Percentiles rank a stretch among this genome's conserved stretches.
Evolutionary conservation across 768 basidiomycete species (phyloP).

Genomic region (Chalciporus sphaerocephalus): DNA sequence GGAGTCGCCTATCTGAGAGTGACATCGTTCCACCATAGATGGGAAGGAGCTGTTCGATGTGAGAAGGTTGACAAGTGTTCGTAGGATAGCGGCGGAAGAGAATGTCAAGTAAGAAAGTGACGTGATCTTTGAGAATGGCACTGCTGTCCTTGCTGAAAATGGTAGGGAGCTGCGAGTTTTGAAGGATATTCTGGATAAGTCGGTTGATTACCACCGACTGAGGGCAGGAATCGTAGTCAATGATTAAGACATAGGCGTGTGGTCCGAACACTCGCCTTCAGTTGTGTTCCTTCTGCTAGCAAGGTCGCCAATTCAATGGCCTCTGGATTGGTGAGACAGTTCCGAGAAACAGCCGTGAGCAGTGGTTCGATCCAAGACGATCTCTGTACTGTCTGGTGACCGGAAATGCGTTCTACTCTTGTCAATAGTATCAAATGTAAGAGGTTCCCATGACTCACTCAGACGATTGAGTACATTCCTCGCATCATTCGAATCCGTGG

Average conservation of each 20-base stretch:
- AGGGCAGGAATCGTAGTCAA: constrained; percentile 44
- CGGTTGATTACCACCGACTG: constrained; percentile 71
- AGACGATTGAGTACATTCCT: constrained; percentile 32
- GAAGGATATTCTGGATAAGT: constrained; percentile 69
- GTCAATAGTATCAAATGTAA: background rate
- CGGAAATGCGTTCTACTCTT: constrained; percentile 16
- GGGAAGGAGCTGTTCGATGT: constrained; percentile 70
- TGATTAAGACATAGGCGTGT: background rate
- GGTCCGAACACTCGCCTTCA: constrained; percentile 53
- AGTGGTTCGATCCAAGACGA: constrained; percentile 68
- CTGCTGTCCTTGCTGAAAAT: constrained; percentile 31
- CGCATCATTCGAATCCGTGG: constrained; percentile 18
- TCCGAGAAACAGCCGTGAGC: constrained; percentile 57
- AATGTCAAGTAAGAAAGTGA: constrained; percentile 54
- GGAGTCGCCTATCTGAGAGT: constrained; percentile 55
- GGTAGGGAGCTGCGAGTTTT: constrained; percentile 60
- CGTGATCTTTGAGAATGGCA: constrained; percentile 37
- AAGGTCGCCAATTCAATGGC: too few species aligned
- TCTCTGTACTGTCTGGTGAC: constrained; percentile 31
- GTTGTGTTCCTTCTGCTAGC: constrained; percentile 37
- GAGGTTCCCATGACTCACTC: constrained; percentile 29
- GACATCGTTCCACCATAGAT: constrained; percentile 77
- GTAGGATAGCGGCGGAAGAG: constrained; percentile 74
- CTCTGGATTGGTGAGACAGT: too few species aligned
- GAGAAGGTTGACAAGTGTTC: constrained; percentile 82